Base-by-base conservation (phyloP, 1,139 yeast genomes). In the Starmera stellimalicola region DNA sequence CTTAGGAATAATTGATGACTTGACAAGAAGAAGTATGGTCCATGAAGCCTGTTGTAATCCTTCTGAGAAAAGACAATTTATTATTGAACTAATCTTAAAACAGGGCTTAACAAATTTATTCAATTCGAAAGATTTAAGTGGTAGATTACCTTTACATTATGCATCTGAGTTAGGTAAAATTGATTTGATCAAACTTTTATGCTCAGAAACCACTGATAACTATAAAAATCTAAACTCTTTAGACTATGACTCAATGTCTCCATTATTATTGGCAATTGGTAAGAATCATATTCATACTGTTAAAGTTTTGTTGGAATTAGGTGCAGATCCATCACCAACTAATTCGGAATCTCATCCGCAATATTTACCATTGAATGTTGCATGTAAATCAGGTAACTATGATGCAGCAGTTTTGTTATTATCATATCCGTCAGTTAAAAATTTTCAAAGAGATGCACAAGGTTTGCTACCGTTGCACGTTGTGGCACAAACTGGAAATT, bases 381-480 rank as follows among this genome's bases (percentile, higher is more conserved):
- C 97, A 2, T 91, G 98, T 55, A 81, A 82, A 48, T 72, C 74
- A 41, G 96, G 96, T 7, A 77, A 83, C 44, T 72, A 68, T 43
- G 73, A 73, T 37, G 80, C 85, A 4, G 79, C 85, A 16, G 73
- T 79, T 44, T 55, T 50, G 39, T 57, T 51, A 39, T 52, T 52
- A 36, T 54, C 60, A 5, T 47, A 45, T 8, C 51, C 52, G 12
- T 58, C 61, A 18, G 52, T 46, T 15, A 52, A 55, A 27, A 42
- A 56, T 9, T 55, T 53, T 41, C 74, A 73, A 41, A 77, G 73
- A 40, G 93, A 84, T 51, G 88, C 88, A 0, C 94, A 88, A 58
- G 97, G 98, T 0, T 65, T 87, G 32, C 72, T 77, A 36, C 95
- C 97, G 0, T 61, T 91, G 32, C 98, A 91, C 55, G 83, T 88